Conservation (phyloP, 1,284 basidiomycete genomes). For the Cutaneotrichosporon sp. region DNA sequence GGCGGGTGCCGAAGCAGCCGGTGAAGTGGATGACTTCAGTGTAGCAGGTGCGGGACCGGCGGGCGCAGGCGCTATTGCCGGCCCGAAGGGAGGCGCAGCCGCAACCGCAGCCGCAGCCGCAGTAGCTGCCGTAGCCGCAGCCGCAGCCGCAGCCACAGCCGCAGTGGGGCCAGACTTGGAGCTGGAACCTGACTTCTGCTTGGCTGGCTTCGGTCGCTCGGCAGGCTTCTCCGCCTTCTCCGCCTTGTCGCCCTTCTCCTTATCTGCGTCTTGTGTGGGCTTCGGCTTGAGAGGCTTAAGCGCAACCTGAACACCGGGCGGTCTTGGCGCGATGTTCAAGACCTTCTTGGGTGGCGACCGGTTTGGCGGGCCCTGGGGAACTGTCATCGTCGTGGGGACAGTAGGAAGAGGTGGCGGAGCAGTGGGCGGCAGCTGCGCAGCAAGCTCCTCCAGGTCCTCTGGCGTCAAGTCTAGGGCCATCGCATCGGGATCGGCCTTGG, state of each 20-base stretch:
- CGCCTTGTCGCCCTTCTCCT: neutral
- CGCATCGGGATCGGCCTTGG: conserved; percentile 28
- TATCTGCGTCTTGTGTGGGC: neutral
- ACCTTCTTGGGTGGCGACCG: conserved; percentile 7
- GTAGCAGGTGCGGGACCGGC: neutral
- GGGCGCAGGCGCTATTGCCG: neutral
- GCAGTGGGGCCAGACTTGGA: neutral
- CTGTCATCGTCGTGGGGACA: conserved; percentile 8
- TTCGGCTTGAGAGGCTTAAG: conserved; percentile 6
- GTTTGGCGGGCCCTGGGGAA: conserved; percentile 9
- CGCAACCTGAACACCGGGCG: neutral
- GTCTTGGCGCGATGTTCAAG: neutral
- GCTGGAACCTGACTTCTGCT: neutral
- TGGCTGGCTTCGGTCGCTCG: conserved; percentile 1
- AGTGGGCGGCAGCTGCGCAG: conserved; percentile 8
- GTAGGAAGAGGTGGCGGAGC: conserved; percentile 6
- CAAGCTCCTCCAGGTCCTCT: conserved; percentile 31
- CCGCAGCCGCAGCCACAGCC: too few relatives aligned
- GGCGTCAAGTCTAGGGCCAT: conserved; percentile 36
- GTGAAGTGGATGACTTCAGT: neutral
- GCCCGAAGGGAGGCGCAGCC: neutral
- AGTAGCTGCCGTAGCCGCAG: neutral
- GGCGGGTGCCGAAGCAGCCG: neutral
- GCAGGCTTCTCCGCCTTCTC: neutral
- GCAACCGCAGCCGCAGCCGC: neutral